Evolutionary conservation across 208 protist genomes (phyloP), one percentile per base, ranked within the genome.

Genomic region (Crithidia expoeki): DNA sequence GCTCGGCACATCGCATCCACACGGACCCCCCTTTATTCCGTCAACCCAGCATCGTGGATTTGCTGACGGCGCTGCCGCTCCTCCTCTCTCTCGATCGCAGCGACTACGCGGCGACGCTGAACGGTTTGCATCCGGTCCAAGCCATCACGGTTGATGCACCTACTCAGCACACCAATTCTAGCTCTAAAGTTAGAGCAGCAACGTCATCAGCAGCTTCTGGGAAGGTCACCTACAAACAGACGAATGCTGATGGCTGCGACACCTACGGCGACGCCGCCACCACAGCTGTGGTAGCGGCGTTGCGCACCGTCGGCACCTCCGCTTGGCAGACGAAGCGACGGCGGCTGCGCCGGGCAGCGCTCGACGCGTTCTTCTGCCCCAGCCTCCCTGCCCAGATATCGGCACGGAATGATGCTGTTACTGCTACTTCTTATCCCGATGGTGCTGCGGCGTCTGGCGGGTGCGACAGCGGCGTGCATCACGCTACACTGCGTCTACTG

Each of bases 1-100:
- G 16, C 6, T n/a, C 36, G 0, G 1, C n/a, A 34, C 42, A 28
- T 2, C 36, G 7, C 23, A 12, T 0, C 19, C 12, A 2, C 12
- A 16, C 59, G 5, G 19, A 10, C 11, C 30, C 49, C 4, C 14
- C 2, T n/a, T 9, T 40, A 32, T 25, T 21, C 16, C 49, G 38
- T 6, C 61, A 56, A 34, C 61, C 61, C 12, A 77, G 72, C 23
- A 63, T 72, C 10, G 42, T 77, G 11, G 60, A 77, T 33, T 53
- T 77, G 27, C 32, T 77, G 14, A 77, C 64, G 0, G 72, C 72
- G 7, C 57, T 77, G 5, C 72, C 72, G 30, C 72, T 77, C 11
- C 72, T 77, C 19, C 59, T 77, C 17, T 67, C 64, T 1, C 40
- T 77, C n/a, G 72, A 77, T 19, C 57, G 16, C 10, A 16, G 25